Percentiles rank a stretch among this genome's conserved stretches.
These are phyloP conservation scores for Fraxinus xanthoxyloides DNA, from an alignment of 305 asterid genomes.

Conservation along the genomic window DNA sequence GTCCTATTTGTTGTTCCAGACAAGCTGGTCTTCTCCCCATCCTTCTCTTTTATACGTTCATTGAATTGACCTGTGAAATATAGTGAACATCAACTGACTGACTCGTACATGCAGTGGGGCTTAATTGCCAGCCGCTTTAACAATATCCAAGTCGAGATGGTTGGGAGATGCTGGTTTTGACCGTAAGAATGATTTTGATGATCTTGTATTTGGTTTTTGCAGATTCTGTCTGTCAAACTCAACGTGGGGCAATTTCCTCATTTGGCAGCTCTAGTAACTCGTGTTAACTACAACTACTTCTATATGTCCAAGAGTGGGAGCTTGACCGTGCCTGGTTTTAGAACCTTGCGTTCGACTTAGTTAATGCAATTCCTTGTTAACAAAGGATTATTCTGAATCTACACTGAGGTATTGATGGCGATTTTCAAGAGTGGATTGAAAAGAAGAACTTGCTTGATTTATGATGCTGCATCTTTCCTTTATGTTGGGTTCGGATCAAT, in stretches of 20 bases:
- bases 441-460: neutral
- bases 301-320: slow-evolving; percentile 86
- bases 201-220: slow-evolving; percentile 31
- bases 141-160: slow-evolving; percentile 53
- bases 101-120: slow-evolving; percentile 61
- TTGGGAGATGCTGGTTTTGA: neutral
- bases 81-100: slow-evolving; percentile 5
- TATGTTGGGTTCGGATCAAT: neutral
- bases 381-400: neutral
- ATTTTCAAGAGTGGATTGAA: neutral
- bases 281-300: slow-evolving; percentile 82
- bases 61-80: slow-evolving; percentile 13
- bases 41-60: slow-evolving; percentile 1
- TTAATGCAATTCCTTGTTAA: neutral
- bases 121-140: slow-evolving; percentile 91
- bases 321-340: slow-evolving; percentile 41
- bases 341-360: no score
- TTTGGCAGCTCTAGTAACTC: slow-evolving; percentile 85
- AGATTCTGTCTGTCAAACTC: slow-evolving; percentile 93
- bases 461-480: neutral
- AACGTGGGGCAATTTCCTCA: slow-evolving; percentile 97
- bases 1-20: slow-evolving; percentile 83
- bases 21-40: slow-evolving; percentile 63
- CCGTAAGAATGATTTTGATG: neutral
- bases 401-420: neutral